Percentiles rank a stretch among this genome's conserved stretches.
phyloP scores from a whole-genome alignment of 2,329 filamentous ascomycete genomes.

The Curvularia hawaiiensis region DNA sequence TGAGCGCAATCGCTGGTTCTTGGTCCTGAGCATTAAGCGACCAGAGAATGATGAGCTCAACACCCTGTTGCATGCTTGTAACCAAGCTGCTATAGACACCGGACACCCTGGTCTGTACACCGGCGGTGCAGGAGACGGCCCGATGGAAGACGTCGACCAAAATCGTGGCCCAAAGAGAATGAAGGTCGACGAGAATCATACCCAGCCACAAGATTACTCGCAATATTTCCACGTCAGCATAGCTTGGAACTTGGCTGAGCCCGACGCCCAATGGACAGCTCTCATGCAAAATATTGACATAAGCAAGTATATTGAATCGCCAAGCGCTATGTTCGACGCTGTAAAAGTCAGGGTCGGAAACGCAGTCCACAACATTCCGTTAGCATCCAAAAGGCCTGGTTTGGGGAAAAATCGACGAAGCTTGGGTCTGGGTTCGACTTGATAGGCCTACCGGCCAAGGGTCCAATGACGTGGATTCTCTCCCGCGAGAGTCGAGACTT shows the following conservation, averaged over 20 bases:
- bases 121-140: constrained; percentile 37
- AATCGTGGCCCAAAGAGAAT: constrained; percentile 20
- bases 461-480: constrained; percentile 14
- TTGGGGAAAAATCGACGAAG: constrained; percentile 17
- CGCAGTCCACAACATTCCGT: constrained; percentile 38
- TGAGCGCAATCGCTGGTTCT: constrained; percentile 76
- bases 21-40: constrained; percentile 69
- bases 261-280: constrained; percentile 31
- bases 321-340: constrained; percentile 43
- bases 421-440: constrained; percentile 24
- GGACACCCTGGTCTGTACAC: constrained; percentile 74
- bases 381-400: constrained; percentile 28
- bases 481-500: constrained; percentile 6
- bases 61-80: constrained; percentile 68
- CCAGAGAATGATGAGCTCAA: constrained; percentile 46
- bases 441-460: constrained; percentile 5
- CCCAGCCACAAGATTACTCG: constrained; percentile 41
- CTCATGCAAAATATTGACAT: constrained; percentile 33
- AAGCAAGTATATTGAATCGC: constrained; percentile 22
- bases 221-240: constrained; percentile 85
- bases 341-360: constrained; percentile 58
- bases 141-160: constrained; percentile 27
- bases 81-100: constrained; percentile 64
- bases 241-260: constrained; percentile 68
- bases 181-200: constrained; percentile 16